A percentile compares a stretch with the other conserved stretches of the same genome.
Evolutionary conservation across 1,284 basidiomycete species (phyloP).

Genomic region (Ustilago xerochloae): DNA sequence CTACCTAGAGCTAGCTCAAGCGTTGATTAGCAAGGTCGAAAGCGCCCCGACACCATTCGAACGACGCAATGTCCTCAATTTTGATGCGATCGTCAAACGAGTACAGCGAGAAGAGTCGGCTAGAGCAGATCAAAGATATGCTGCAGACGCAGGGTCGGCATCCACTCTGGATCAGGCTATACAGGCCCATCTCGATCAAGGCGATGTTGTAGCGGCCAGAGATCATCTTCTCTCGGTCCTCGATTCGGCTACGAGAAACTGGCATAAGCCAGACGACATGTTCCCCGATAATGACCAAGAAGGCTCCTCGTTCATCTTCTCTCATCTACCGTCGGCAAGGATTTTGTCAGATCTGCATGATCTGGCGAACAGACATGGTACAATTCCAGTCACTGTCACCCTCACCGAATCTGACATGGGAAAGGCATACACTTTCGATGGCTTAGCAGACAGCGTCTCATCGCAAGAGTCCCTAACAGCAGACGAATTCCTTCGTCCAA

Average conservation of each 20-base stretch:
- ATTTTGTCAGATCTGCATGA: constrained; percentile 23
- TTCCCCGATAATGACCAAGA: background rate
- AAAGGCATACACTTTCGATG: background rate
- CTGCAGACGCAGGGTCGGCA: background rate
- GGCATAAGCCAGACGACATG: background rate
- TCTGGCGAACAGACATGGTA: constrained; percentile 19
- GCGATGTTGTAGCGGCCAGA: constrained; percentile 27
- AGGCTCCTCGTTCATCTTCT: background rate
- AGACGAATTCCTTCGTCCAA: constrained; percentile 29
- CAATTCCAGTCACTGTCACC: constrained; percentile 9
- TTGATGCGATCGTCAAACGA: constrained; percentile 11
- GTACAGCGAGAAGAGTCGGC: constrained; percentile 7
- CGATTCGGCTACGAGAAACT: constrained; percentile 1
- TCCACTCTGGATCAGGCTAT: constrained; percentile 12
- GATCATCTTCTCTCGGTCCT: constrained; percentile 27
- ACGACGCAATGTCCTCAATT: background rate
- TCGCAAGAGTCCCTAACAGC: constrained; percentile 18
- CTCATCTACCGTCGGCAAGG: constrained; percentile 27
- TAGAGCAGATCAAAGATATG: background rate
- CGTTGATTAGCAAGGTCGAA: constrained; percentile 1
- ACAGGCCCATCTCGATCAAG: constrained; percentile 15
- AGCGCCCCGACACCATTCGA: background rate
- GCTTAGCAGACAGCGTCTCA: background rate
- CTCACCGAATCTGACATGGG: constrained; percentile 31
- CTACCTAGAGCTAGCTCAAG: constrained; percentile 6